A percentile compares a stretch with the other conserved stretches of the same genome.
These are phyloP conservation scores for Candida patagonica DNA, from an alignment of 805 yeast species.

Conservation along the genomic window DNA sequence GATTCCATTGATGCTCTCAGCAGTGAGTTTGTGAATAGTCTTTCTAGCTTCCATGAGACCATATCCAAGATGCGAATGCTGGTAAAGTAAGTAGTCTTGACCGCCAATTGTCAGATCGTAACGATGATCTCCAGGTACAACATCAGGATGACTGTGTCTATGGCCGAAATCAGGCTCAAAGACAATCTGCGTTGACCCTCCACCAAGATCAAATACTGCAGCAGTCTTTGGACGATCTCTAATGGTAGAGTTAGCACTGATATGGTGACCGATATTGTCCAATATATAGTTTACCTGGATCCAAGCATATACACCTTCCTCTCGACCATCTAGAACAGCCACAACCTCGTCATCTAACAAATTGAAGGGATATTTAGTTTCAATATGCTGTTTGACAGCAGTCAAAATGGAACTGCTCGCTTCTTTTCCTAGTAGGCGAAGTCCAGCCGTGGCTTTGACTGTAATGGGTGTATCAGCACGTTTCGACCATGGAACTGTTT, in stretches of 20 bases:
- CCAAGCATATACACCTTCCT: constrained; percentile 98
- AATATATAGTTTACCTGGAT: constrained; percentile 84
- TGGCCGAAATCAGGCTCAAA: constrained; percentile 64
- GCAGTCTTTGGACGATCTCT: constrained; percentile 53
- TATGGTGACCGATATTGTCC: constrained; percentile 72
- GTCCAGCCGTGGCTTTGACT: constrained; percentile 95
- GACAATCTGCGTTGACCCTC: constrained; percentile 98
- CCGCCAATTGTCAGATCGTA: constrained; percentile 71
- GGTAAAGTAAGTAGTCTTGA: constrained; percentile 69
- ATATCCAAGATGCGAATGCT: constrained; percentile 88
- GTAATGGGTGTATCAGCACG: constrained; percentile 76
- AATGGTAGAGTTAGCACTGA: constrained; percentile 28
- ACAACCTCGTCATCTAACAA: constrained; percentile 50
- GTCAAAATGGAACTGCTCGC: constrained; percentile 60
- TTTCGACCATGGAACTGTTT: constrained; percentile 58
- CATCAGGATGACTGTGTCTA: constrained; percentile 31
- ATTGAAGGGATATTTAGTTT: constrained; percentile 65
- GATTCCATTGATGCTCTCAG: background rate
- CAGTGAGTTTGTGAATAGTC: constrained; percentile 57
- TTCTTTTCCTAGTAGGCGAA: constrained; percentile 69
- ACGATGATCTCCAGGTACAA: constrained; percentile 82
- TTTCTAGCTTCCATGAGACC: constrained; percentile 93
- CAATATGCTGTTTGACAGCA: constrained; percentile 66
- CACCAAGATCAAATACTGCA: constrained; percentile 95
- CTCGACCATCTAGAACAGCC: constrained; percentile 86